Evolutionary conservation across 2,329 filamentous ascomycete species (phyloP).

Genomic region (Hirsutella rhossiliensis): DNA sequence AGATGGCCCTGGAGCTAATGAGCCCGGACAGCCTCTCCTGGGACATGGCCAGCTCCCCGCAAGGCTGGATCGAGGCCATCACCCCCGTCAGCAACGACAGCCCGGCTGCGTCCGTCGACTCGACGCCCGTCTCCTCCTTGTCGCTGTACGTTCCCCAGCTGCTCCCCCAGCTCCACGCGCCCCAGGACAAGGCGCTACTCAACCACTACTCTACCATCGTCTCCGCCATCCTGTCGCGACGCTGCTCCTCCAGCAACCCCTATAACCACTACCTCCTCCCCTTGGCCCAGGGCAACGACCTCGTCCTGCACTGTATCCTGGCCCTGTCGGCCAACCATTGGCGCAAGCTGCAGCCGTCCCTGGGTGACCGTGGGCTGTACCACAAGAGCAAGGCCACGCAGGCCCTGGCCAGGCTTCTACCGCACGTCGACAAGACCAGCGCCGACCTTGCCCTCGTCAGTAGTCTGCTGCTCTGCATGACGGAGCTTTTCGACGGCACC

Average conservation of each 20-base stretch:
- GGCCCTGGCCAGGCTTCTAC: slow-evolving; percentile 17
- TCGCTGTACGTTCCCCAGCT: slow-evolving; percentile 17
- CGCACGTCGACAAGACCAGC: slow-evolving; percentile 18
- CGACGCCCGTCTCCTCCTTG: slow-evolving; percentile 8
- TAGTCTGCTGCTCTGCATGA: slow-evolving; percentile 28
- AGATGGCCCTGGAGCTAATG: slow-evolving; percentile 8
- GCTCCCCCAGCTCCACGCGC: slow-evolving; percentile 15
- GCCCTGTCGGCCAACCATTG: slow-evolving; percentile 22
- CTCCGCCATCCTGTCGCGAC: slow-evolving; percentile 18
- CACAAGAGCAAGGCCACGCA: slow-evolving; percentile 20
- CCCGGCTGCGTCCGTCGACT: slow-evolving; percentile 10
- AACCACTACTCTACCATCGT: slow-evolving; percentile 23
- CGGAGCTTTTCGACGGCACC: slow-evolving; percentile 28
- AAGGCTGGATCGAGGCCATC: slow-evolving; percentile 11
- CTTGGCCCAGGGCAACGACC: slow-evolving; percentile 19
- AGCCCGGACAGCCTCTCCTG: slow-evolving; percentile 9
- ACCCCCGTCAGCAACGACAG: slow-evolving; percentile 13
- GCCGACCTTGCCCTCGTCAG: slow-evolving; percentile 24
- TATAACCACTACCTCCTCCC: slow-evolving; percentile 20
- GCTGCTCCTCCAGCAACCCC: slow-evolving; percentile 14
- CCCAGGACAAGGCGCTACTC: slow-evolving; percentile 18
- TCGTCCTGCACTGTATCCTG: slow-evolving; percentile 20
- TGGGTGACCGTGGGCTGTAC: slow-evolving; percentile 16
- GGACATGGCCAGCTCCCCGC: slow-evolving; percentile 10
- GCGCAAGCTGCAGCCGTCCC: slow-evolving; percentile 18